Base-by-base conservation (phyloP, 2,329 filamentous ascomycete species). In the Bipolaris victoriae region DNA sequence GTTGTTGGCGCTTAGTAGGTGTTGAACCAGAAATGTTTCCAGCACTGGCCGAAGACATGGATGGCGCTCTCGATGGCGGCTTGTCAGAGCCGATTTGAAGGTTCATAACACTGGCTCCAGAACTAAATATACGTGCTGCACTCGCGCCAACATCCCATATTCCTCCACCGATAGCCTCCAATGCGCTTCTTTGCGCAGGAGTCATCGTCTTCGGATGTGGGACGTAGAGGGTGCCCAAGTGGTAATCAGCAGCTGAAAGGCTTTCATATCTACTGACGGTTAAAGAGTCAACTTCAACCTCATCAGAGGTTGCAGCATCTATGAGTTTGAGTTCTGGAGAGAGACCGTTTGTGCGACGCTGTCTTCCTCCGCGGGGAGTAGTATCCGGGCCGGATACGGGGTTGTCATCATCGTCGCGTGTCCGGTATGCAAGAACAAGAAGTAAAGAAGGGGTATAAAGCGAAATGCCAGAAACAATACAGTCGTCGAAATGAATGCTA, bases 401-500 rank as follows among this genome's bases (percentile, higher is more conserved):
- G 9, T 88, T 84, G 13, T 88, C 84, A n/a, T 90, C 84, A 7
- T 88, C 82, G 44, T 92, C 90, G 36, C 88, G 86, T 59, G 88
- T 88, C 70, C 92, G 88, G 78, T 96, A 97, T 72, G 93, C 93
- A 79, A 99, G 89, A 70, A 98, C 90, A 69, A 97, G 86, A 77
- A 99, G 84, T 66, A 97, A 83, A 73, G 87, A 95, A 74, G 92
- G 91, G 74, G 92, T 97, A 87, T 97, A 98, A 78, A 99, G 84
- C 64, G 94, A 96, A 77, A 99, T 90, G 70, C 95, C 95, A 74
- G 95, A 97, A 81, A 99, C 92, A 76, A 97, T 92, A 82, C 95
- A 98, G 80, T 99, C 95, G 78, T 95, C 76, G 66, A 82, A 96
- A 71, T 92, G 90, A 78, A 98, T 86, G 78, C 40, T 43, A 18